phyloP scores from a whole-genome alignment of 768 basidiomycete genomes.

The Ramaria rubella region DNA sequence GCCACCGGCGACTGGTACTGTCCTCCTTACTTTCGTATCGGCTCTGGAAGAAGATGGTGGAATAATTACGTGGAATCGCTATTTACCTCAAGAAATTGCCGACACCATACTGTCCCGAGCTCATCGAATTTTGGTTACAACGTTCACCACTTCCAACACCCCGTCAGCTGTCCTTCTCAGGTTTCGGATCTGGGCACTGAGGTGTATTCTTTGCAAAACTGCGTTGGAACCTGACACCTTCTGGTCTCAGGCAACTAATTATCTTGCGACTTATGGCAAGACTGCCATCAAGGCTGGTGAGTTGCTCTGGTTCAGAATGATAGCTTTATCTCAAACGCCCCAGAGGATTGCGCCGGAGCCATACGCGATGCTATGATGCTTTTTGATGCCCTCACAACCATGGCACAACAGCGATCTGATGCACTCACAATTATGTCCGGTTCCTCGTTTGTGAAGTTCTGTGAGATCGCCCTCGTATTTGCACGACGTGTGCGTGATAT shows the following conservation, averaged over 20 bases:
- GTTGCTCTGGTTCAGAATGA: neutral
- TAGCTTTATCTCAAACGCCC: neutral
- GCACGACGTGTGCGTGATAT: constrained; percentile 33
- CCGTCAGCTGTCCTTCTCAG: constrained; percentile 26
- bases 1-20: neutral
- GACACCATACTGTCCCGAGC: constrained; percentile 54
- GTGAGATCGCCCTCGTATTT: constrained; percentile 36
- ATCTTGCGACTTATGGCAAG: constrained; percentile 3
- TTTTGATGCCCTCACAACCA: constrained; percentile 1
- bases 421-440: constrained; percentile 37
- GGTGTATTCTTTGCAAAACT: constrained; percentile 42
- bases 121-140: constrained; percentile 46
- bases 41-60: constrained; percentile 21
- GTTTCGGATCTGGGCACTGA: constrained; percentile 38
- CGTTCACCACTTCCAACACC: constrained; percentile 17
- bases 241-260: constrained; percentile 51
- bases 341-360: neutral
- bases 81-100: constrained; percentile 48
- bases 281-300: neutral
- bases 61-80: constrained; percentile 30
- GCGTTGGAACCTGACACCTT: constrained; percentile 46
- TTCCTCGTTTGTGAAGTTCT: constrained; percentile 39
- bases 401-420: neutral
- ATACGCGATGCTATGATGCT: neutral
- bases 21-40: neutral